Evolutionary conservation across 2,329 filamentous ascomycete species (phyloP).

Genomic region (Trichothecium sympodiale): DNA sequence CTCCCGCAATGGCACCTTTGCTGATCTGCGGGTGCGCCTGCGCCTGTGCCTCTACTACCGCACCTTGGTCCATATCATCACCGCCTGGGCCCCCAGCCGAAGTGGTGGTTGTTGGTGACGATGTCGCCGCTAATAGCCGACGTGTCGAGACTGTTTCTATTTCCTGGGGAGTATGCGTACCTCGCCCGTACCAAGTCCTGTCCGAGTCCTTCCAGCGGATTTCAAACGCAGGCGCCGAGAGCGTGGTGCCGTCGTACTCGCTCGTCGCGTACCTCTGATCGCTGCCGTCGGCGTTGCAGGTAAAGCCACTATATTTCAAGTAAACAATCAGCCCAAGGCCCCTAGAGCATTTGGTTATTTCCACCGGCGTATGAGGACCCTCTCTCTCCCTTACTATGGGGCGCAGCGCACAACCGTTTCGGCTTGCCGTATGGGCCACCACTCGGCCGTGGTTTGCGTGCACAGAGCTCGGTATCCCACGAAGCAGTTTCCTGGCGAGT

Average conservation of each 20-base stretch:
- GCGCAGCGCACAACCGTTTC: slow-evolving; percentile 18
- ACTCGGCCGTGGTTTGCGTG: slow-evolving; percentile 10
- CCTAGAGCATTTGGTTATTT: too few species aligned
- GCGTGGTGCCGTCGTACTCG: slow-evolving; percentile 9
- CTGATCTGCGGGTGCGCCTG: neutral
- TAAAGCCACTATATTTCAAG: slow-evolving; percentile 7
- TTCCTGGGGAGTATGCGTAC: neutral
- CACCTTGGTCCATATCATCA: neutral
- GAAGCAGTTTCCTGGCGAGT: slow-evolving; percentile 19
- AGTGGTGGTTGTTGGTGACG: neutral
- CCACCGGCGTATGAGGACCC: too few species aligned
- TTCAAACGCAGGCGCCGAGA: slow-evolving; percentile 18
- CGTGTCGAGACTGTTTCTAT: too few species aligned
- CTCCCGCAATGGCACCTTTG: slow-evolving; percentile 7
- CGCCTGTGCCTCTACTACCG: too few species aligned
- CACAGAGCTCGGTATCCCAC: slow-evolving; percentile 15
- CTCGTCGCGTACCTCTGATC: slow-evolving; percentile 13
- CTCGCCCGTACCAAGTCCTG: slow-evolving; percentile 7
- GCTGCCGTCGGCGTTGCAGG: slow-evolving; percentile 10
- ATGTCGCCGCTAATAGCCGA: too few species aligned
- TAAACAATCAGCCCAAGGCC: neutral
- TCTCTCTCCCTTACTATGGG: slow-evolving; percentile 14
- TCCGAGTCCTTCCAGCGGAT: slow-evolving; percentile 13
- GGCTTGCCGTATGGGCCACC: slow-evolving; percentile 10
- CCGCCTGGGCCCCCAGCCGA: neutral